These are phyloP conservation scores for Musa schizocarpa DNA, from an alignment of 176 grass and related monocot species.

Conservation along the genomic window DNA sequence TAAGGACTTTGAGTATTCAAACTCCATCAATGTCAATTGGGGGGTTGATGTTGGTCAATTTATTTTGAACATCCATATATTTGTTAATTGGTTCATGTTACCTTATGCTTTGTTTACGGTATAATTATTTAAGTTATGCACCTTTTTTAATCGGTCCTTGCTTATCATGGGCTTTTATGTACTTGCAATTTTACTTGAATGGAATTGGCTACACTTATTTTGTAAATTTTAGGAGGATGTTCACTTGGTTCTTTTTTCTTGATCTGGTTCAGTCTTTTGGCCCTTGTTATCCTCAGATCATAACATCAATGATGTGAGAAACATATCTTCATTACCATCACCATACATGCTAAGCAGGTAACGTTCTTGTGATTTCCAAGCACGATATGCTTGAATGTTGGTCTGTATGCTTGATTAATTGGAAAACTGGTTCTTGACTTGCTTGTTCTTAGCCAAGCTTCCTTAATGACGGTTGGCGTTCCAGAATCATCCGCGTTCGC, in stretches of 20 bases:
- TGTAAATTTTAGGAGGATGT: background rate
- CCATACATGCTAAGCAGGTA: conserved; percentile 44
- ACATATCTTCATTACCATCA: conserved; percentile 39
- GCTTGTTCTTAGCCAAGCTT: conserved; percentile 33
- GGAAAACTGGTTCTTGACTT: background rate
- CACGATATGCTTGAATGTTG: background rate
- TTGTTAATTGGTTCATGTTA: too few relatives aligned
- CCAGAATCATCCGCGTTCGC: conserved; percentile 27
- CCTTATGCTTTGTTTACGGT: too few relatives aligned
- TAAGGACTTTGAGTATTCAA: too few relatives aligned
- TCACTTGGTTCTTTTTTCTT: background rate
- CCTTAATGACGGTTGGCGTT: conserved; percentile 31
- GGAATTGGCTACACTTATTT: background rate
- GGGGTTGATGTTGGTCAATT: too few relatives aligned
- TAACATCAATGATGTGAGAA: conserved; percentile 27
- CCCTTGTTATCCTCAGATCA: conserved; percentile 45
- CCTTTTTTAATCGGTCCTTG: too few relatives aligned
- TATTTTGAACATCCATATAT: too few relatives aligned
- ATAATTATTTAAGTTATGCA: too few relatives aligned
- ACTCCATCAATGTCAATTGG: too few relatives aligned
- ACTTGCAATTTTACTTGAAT: background rate
- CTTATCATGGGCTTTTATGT: too few relatives aligned
- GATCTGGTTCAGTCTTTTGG: conserved; percentile 42
- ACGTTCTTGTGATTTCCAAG: background rate
- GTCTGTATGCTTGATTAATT: background rate